Evolutionary conservation across 2,329 filamentous ascomycete species (phyloP), one percentile per base, ranked within the genome.

Genomic region (Phialophora verrucosa): DNA sequence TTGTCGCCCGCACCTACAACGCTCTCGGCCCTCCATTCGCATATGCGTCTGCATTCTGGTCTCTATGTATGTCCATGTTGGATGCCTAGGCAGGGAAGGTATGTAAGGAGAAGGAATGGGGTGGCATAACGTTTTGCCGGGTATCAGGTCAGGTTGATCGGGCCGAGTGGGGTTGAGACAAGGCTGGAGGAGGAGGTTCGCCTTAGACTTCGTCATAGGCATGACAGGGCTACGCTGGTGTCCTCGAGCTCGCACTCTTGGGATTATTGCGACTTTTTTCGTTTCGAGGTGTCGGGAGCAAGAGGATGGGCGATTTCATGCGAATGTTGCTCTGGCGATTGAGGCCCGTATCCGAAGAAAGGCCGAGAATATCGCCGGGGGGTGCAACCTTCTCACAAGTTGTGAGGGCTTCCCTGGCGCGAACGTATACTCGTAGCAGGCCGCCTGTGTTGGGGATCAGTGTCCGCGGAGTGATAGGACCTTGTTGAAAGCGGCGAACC

Each of bases 331-430:
- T 42, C 38, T 44, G 5, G 6, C 38, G 38, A 7, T 44, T 6
- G 4, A 17, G 38, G 14, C 23, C 6, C 17, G 7, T 44, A 51
- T 51, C 23, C 23, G 47, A 53, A 53, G 49, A 32, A 27, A 14
- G 44, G 14, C 59, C 31, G 59, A 61, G 44, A 51, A 61, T 61
- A 35, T 61, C 59, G 59, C 59, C 47, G 58, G 47, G 42, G 47
- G 25, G 14, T 25, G 38, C 38, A 42, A 42, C 7, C 8, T 50
- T 23, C 25, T 50, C 7, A 14, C 12, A 20, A 27, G n/a, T 14
- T 50, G 20, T 2, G 20, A 7, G 20, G n/a, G 20, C 2, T 50
- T 50, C 44, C 44, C 44, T 23, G 44, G 8, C 17, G 17, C 17
- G 10, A 12, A 11, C 4, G 10, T 35, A 12, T 35, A 10, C 11